Percentiles rank a stretch among this genome's conserved stretches.
Conservation (phyloP, 139 green algal genomes). For the Nannochloris sp. region DNA sequence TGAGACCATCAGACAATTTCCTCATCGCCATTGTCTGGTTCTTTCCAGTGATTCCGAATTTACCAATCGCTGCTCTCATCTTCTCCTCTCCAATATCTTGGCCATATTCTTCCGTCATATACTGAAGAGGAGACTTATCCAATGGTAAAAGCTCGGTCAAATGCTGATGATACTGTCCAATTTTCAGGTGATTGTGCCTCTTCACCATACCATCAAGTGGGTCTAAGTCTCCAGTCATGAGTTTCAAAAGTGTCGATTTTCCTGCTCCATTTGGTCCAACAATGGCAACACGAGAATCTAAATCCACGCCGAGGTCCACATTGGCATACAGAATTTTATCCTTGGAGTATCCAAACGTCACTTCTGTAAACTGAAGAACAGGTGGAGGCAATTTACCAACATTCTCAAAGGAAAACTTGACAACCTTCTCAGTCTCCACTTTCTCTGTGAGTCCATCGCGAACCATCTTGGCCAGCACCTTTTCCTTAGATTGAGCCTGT, state of each 20-base stretch:
- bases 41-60: slow-evolving; percentile 66
- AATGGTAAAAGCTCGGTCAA: slow-evolving; percentile 71
- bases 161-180: slow-evolving; percentile 85
- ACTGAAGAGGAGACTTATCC: slow-evolving; percentile 61
- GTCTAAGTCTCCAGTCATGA: slow-evolving; percentile 89
- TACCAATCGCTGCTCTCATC: slow-evolving; percentile 55
- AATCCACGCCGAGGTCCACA: slow-evolving; percentile 89
- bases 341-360: slow-evolving; percentile 75
- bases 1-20: slow-evolving; percentile 86
- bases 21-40: slow-evolving; percentile 65
- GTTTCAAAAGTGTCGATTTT: slow-evolving; percentile 96
- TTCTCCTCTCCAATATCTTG: slow-evolving; percentile 44
- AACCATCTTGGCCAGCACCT: slow-evolving; percentile 94
- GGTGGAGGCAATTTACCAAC: slow-evolving; percentile 87
- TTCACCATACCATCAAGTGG: slow-evolving; percentile 85
- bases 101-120: slow-evolving; percentile 51
- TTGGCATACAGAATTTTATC: slow-evolving; percentile 60
- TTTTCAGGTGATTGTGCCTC: slow-evolving; percentile 87
- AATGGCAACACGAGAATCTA: slow-evolving; percentile 87
- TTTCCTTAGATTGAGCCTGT: slow-evolving; percentile 89
- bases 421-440: slow-evolving; percentile 59
- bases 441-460: slow-evolving; percentile 72
- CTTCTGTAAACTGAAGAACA: slow-evolving; percentile 77
- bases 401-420: slow-evolving; percentile 79
- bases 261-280: slow-evolving; percentile 52